phyloP scores from a whole-genome alignment of 2,329 filamentous ascomycete genomes.

The Pseudogymnoascus sp. region DNA sequence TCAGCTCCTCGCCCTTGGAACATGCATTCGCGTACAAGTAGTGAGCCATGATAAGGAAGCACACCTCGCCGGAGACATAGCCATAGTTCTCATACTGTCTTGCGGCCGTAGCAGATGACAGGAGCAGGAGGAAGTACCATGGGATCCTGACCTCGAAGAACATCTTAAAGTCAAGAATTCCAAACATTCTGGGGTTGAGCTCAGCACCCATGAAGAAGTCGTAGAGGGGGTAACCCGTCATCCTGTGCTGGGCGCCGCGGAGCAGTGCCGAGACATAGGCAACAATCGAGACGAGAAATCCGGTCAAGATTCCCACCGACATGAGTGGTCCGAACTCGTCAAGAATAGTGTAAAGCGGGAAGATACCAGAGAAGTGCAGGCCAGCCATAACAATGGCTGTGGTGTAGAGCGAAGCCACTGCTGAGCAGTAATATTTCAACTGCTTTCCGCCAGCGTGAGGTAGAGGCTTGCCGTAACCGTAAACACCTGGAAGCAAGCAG shows the following conservation, averaged over 20 bases:
- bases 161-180: conserved; percentile 86
- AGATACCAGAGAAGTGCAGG: conserved; percentile 77
- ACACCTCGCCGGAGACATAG: conserved; percentile 78
- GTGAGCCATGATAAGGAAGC: conserved; percentile 81
- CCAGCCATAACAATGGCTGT: conserved; percentile 66
- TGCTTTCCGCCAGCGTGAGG: conserved; percentile 77
- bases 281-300: conserved; percentile 73
- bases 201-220: conserved; percentile 91
- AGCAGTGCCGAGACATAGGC: conserved; percentile 80
- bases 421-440: conserved; percentile 91
- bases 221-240: conserved; percentile 77
- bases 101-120: conserved; percentile 68
- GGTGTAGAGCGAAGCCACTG: conserved; percentile 77
- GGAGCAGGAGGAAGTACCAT: conserved; percentile 83
- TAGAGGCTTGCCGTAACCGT: conserved; percentile 80
- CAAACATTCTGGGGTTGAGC: conserved; percentile 79
- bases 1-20: conserved; percentile 85
- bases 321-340: conserved; percentile 93
- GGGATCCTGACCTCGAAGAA: conserved; percentile 90
- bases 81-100: conserved; percentile 81
- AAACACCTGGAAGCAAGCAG: conserved; percentile 79
- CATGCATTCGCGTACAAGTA: conserved; percentile 90
- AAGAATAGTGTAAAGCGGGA: conserved; percentile 84
- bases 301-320: conserved; percentile 86
- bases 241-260: conserved; percentile 80